These are phyloP conservation scores for Selaginella moellendorffii DNA, from an alignment of 75 land plant genomes.

Conservation along the genomic window DNA sequence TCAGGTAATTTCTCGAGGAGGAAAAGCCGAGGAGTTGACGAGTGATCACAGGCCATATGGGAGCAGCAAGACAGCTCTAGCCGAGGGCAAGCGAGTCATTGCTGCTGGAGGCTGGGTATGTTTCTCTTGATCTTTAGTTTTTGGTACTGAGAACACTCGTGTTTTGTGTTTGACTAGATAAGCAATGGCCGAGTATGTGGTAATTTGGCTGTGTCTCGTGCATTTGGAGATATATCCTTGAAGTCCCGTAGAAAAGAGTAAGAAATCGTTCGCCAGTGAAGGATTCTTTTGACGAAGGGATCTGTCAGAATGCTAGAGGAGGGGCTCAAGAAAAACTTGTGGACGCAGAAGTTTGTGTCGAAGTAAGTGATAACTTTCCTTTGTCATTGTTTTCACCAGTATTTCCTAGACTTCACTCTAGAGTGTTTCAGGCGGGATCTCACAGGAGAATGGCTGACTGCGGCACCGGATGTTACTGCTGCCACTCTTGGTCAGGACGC, in stretches of 20 bases:
- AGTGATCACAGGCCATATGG: constrained; percentile 91
- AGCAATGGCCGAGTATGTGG: constrained; percentile 85
- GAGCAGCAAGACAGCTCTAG: constrained; percentile 43
- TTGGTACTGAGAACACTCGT: background rate
- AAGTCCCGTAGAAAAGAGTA: constrained; percentile 39
- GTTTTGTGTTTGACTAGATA: constrained; percentile 30
- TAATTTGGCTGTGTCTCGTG: constrained; percentile 86
- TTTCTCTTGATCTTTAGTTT: background rate
- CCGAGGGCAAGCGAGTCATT: constrained; percentile 66
- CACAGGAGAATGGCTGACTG: constrained; percentile 65
- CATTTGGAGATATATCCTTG: constrained; percentile 85
- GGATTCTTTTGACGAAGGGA: no score
- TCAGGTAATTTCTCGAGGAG: constrained; percentile 66
- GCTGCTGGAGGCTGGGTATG: constrained; percentile 99
- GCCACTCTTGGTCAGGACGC: constrained; percentile 48
- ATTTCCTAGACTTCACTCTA: background rate
- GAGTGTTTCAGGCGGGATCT: constrained; percentile 39
- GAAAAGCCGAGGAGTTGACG: constrained; percentile 55
- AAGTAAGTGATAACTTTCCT: constrained; percentile 29
- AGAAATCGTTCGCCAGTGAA: no score
- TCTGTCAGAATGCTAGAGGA: constrained; percentile 69
- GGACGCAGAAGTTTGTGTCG: constrained; percentile 62
- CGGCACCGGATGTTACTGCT: constrained; percentile 57
- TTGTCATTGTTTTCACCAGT: background rate
- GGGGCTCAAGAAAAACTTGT: constrained; percentile 58